Evolutionary conservation across 2,329 filamentous ascomycete species (phyloP).

Genomic region (Ploettnerulaceae sp.): DNA sequence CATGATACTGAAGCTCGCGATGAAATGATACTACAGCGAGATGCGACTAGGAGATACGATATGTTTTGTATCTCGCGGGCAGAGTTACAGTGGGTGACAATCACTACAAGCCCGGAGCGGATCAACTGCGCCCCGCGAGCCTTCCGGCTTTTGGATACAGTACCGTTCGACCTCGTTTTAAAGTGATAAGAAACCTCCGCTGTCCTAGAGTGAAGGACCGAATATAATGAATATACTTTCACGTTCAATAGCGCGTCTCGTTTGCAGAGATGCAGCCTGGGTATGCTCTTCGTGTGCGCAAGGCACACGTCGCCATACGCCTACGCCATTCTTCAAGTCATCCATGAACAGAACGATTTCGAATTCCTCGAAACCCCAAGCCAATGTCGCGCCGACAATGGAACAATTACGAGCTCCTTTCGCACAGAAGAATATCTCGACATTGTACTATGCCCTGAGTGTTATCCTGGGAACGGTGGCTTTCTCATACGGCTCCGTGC

Average conservation of each 20-base stretch:
- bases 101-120: too few relatives aligned
- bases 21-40: too few relatives aligned
- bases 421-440: slow-evolving; percentile 62
- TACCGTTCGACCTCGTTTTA: too few relatives aligned
- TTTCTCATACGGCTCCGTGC: slow-evolving; percentile 77
- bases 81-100: too few relatives aligned
- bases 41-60: too few relatives aligned
- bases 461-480: slow-evolving; percentile 75
- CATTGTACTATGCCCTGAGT: slow-evolving; percentile 69
- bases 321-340: slow-evolving; percentile 24
- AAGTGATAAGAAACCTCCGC: too few relatives aligned
- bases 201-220: too few relatives aligned
- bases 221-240: slow-evolving; percentile 25
- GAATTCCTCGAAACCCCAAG: slow-evolving; percentile 27
- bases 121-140: too few relatives aligned
- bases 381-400: slow-evolving; percentile 49
- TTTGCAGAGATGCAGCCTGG: slow-evolving; percentile 28
- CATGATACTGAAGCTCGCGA: too few relatives aligned
- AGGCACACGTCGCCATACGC: slow-evolving; percentile 10
- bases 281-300: slow-evolving; percentile 31
- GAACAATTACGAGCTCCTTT: slow-evolving; percentile 61
- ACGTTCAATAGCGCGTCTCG: slow-evolving; percentile 21
- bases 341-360: slow-evolving; percentile 25
- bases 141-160: too few relatives aligned
- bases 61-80: too few relatives aligned